phyloP scores from a whole-genome alignment of 2,329 filamentous ascomycete genomes.

The Blastomyces gilchristii region DNA sequence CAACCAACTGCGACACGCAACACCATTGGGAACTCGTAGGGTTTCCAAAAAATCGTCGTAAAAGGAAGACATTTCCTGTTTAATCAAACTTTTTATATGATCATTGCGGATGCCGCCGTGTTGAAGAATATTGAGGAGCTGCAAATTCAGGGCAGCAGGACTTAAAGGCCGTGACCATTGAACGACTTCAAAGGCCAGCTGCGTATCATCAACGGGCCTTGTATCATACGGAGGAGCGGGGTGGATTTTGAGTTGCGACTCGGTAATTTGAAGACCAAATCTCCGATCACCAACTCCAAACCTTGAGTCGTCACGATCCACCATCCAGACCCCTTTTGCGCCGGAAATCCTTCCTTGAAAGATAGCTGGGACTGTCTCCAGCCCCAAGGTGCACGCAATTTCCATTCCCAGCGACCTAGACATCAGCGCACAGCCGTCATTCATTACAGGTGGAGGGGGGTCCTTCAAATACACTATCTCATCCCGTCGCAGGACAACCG shows the following conservation, averaged over 20 bases:
- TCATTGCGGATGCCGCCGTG: conserved; percentile 40
- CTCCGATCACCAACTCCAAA: conserved; percentile 21
- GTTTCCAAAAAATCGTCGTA: conserved; percentile 30
- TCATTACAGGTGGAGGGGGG: conserved; percentile 31
- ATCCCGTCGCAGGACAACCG: conserved; percentile 26
- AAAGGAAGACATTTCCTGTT: conserved; percentile 28
- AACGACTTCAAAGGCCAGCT: conserved; percentile 49
- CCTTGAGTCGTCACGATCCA: conserved; percentile 33
- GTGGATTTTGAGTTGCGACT: conserved; percentile 49
- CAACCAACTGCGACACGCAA: conserved; percentile 24
- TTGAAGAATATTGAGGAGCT: conserved; percentile 46
- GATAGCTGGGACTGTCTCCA: conserved; percentile 36
- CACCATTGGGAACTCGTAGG: conserved; percentile 24
- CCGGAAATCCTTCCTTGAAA: conserved; percentile 51
- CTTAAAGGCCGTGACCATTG: conserved; percentile 37
- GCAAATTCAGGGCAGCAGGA: conserved; percentile 42
- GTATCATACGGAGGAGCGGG: conserved; percentile 31
- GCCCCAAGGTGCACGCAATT: conserved; percentile 38
- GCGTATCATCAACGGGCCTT: conserved; percentile 28
- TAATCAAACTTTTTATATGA: conserved; percentile 35
- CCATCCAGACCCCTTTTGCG: conserved; percentile 53
- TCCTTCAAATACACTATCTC: conserved; percentile 31
- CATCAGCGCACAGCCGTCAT: conserved; percentile 46
- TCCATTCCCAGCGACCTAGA: conserved; percentile 41
- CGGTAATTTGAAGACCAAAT: conserved; percentile 47